Evolutionary conservation across 108 stramenopile genomes (phyloP).

Genomic region (Chaetoceros muelleri): DNA sequence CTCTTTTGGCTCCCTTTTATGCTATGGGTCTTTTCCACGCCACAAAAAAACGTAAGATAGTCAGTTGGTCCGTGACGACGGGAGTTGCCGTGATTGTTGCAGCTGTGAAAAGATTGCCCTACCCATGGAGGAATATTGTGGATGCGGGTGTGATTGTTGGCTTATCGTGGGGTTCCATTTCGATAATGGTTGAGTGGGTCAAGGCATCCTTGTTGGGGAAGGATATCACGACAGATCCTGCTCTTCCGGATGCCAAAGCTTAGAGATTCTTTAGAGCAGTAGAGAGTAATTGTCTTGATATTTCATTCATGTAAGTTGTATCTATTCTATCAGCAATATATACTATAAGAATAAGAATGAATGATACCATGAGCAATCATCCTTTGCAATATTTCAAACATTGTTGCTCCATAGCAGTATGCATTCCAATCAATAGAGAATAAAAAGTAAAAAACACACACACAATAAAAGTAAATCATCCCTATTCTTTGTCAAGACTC

Average conservation of each 20-base stretch:
- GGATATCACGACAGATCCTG: neutral
- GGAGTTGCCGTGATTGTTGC: conserved; percentile 87
- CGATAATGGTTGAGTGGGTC: conserved; percentile 58
- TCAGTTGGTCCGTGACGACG: conserved; percentile 77
- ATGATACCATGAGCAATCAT: no score
- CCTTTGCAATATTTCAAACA: no score
- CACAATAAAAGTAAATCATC: no score
- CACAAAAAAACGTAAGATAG: conserved; percentile 74
- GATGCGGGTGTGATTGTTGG: conserved; percentile 94
- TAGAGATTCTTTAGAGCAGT: neutral
- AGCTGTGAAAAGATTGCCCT: conserved; percentile 77
- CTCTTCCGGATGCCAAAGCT: neutral
- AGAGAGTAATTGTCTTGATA: neutral
- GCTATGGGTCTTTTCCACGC: conserved; percentile 92
- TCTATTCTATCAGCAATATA: no score
- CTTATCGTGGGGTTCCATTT: conserved; percentile 72
- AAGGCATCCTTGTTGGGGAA: conserved; percentile 53
- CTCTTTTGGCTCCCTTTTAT: conserved; percentile 82
- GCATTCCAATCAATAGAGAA: no score
- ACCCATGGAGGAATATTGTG: conserved; percentile 86
- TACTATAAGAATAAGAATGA: no score
- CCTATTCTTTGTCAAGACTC: neutral
- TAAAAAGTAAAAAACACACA: no score
- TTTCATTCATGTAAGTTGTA: neutral
- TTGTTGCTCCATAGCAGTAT: no score